Conservation (phyloP, 495 filamentous ascomycete genomes). For the Xylaria sp. region DNA sequence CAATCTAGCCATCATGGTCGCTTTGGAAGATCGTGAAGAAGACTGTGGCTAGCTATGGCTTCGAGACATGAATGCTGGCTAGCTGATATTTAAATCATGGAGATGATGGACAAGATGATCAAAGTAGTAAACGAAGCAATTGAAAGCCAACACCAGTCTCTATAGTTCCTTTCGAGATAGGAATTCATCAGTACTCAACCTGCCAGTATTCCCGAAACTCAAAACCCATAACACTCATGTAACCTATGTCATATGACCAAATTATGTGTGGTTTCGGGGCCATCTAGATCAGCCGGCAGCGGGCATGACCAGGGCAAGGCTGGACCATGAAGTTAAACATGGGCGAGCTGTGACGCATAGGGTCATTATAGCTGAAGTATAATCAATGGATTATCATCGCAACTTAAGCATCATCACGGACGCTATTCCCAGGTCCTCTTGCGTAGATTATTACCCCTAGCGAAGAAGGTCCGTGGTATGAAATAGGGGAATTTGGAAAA, state of each 20-base stretch:
- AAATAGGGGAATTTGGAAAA: not conserved
- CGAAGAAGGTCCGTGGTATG: not conserved
- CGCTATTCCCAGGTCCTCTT: not conserved
- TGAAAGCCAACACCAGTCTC: not conserved
- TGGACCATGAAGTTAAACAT: slow-evolving; percentile 2
- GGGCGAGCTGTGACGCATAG: not conserved
- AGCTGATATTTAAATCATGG: not conserved
- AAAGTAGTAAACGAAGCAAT: not conserved
- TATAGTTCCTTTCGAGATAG: not conserved
- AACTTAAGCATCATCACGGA: not conserved
- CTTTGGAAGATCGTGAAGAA: not conserved
- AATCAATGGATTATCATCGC: not conserved
- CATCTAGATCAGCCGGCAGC: not conserved
- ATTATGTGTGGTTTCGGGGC: not conserved
- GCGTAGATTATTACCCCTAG: not conserved
- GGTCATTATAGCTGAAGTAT: not conserved
- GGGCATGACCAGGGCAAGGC: not conserved
- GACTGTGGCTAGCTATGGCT: not conserved
- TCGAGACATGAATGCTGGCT: not conserved
- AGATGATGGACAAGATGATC: not conserved
- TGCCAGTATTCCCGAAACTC: not conserved
- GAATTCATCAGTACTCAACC: too few relatives aligned
- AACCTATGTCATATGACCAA: slow-evolving; percentile 10
- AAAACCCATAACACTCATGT: not conserved
- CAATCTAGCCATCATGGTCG: not conserved